These are phyloP conservation scores for Suillus alpinus DNA, from an alignment of 768 basidiomycete genomes.

Conservation along the genomic window DNA sequence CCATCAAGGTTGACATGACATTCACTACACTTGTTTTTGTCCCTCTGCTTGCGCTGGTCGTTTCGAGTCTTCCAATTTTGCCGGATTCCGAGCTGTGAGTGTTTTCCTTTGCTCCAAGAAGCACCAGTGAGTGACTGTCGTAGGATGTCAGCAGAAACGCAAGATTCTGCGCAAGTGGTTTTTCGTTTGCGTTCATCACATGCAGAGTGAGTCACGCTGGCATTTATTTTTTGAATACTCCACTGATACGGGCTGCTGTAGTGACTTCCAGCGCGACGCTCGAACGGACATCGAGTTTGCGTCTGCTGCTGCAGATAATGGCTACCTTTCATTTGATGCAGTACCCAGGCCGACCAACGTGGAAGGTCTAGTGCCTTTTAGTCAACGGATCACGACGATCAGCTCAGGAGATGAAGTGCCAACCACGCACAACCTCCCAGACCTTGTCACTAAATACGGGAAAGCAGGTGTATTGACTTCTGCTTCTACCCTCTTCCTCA, in stretches of 20 bases:
- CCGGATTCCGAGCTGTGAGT: conserved; percentile 29
- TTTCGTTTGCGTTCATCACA: not conserved
- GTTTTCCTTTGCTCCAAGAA: not conserved
- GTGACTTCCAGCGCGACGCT: not conserved
- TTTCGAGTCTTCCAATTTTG: conserved; percentile 38
- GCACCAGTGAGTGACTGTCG: not conserved
- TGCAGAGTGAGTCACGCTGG: not conserved
- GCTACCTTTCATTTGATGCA: not conserved
- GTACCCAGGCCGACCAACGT: not conserved
- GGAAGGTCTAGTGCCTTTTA: not conserved
- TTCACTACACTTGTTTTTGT: conserved; percentile 37
- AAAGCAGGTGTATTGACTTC: not conserved
- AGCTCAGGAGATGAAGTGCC: not conserved
- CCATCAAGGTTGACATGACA: conserved; percentile 26
- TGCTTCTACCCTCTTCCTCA: conserved; percentile 11
- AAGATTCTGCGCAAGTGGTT: not conserved
- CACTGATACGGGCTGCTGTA: not conserved
- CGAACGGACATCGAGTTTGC: not conserved
- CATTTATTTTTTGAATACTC: not conserved
- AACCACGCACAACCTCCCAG: not conserved
- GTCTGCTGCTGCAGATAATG: not conserved
- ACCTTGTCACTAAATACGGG: not conserved
- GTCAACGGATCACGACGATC: not conserved
- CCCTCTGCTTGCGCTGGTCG: conserved; percentile 43
- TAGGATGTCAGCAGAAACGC: not conserved